Evolutionary conservation across 176 grass and related monocot species (phyloP), one percentile per base, ranked within the genome.

Genomic region (Cenchrus fungigraminus): DNA sequence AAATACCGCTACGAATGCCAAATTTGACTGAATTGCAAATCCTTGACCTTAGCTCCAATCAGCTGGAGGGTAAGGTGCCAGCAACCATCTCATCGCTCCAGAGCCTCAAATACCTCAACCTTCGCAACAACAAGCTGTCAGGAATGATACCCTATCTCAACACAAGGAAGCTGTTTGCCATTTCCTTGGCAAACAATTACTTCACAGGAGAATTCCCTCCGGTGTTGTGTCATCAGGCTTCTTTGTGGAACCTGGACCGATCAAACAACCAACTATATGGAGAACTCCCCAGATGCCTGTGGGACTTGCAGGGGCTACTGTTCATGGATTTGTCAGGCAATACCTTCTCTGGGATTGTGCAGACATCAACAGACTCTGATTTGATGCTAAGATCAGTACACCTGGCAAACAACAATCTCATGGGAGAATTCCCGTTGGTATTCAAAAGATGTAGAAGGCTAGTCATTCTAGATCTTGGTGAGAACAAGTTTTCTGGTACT

Each of bases 21-120:
- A 86, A 71, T 66, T 69, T 90, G 85, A 84, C 52, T 0, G 68
- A 53, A 29, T 72, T 95, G 62, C 37, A 64, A 45, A 5, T 1
- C 5, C 13, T 95, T 22, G 87, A 86, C 32, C 0, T 95, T 32
- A 25, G n/a, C 25, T 58, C 29, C 37, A 95, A 95, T 68, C 52
- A 32, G 6, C 68, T 92, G 6, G 72, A 82, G 6, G 90, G 90
- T 0, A 68, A 92, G n/a, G 49, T 95, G 17, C 78, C 87, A 3
- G 6, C 49, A 12, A 34, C 81, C 62, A 72, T 95, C 49, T 76
- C 81, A 14, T 49, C 55, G 9, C 81, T 92, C 62, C 47, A 6
- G 15, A 88, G 55, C 6, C 82, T 81, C 4, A 2, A 17, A 8
- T 8, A 3, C 55, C 12, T 85, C 1, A 9, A 6, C 8, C n/a